Evolutionary conservation across 495 filamentous ascomycete species (phyloP), one percentile per base, ranked within the genome.

Genomic region (Bacidia gigantensis): DNA sequence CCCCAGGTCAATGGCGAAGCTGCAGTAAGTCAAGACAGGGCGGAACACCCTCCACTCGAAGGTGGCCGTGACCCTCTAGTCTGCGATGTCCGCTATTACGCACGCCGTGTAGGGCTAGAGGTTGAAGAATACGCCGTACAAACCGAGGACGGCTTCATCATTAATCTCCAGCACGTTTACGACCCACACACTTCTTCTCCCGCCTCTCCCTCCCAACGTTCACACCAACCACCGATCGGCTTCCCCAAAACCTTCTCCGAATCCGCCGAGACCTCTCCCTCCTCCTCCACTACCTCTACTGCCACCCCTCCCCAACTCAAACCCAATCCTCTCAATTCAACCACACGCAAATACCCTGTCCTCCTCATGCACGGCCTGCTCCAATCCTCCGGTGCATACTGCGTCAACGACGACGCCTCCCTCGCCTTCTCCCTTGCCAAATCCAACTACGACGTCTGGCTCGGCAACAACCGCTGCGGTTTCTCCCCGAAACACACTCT

Each of bases 381-480:
- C 2, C 92, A 97, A 69, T 85, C 78, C 51, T 75, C 87, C 1
- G 90, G 90, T 12, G 84, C 92, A 9, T 97, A 86, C 59, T 95
- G 89, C 61, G 77, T 79, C 54, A 95, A 90, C 65, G 90, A 95
- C 63, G 87, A 95, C 57, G 80, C 86, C 60, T 88, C 83, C 21
- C 73, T 96, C 14, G 90, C 92, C 9, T 97, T 96, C 68, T 95
- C 77, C 63, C 80, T 97, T 24, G 86, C 82, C 71, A 95, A 95
- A 64, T 81, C 75, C 0, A 90, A 90, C n/a, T 96, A 86, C 66
- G 90, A 97, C 63, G 87, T 97, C 48, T 97, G 89, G 89, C 74
- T 96, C 3, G 90, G 92, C 5, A 95, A 95, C 64, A 95, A 95
- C 61, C 81, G 90, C 21, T 96, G 92, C 62, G 92, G 89, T 11